Conservation (phyloP, 1,284 basidiomycete species). For the Apiotrichum domesticum region DNA sequence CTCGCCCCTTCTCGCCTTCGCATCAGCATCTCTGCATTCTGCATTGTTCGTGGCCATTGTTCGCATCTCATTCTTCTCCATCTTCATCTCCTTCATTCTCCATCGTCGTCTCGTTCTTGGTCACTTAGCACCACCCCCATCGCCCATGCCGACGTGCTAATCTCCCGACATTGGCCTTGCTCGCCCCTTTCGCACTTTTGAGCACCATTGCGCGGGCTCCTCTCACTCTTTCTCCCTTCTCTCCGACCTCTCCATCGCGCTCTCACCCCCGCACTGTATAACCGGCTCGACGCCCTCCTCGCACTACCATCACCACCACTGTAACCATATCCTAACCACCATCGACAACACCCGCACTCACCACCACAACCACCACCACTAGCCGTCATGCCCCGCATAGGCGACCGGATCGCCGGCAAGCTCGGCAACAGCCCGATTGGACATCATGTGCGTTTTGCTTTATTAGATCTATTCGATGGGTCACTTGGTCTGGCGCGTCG, state of each 20-base stretch:
- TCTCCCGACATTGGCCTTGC: background rate
- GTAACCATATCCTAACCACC: background rate
- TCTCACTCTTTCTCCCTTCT: background rate
- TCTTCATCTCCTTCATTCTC: too few relatives aligned
- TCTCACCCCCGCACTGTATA: background rate
- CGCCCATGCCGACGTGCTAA: background rate
- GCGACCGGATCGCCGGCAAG: conserved; percentile 13
- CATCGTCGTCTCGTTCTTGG: too few relatives aligned
- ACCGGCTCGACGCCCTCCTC: background rate
- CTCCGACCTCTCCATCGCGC: background rate
- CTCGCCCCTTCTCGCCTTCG: too few relatives aligned
- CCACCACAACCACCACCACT: background rate
- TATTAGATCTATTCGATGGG: too few relatives aligned
- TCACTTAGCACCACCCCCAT: too few relatives aligned
- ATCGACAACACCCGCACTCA: background rate
- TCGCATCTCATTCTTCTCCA: too few relatives aligned
- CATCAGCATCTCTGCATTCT: too few relatives aligned
- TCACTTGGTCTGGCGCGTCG: too few relatives aligned
- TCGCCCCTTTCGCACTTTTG: background rate
- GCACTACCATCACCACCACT: too few relatives aligned
- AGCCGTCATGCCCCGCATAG: conserved; percentile 6
- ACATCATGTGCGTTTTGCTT: conserved; percentile 5
- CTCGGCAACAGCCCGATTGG: conserved; percentile 15
- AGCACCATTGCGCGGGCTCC: background rate
- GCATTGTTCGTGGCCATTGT: too few relatives aligned